These are phyloP conservation scores for Moesziomyces antarcticus DNA, from an alignment of 1,284 basidiomycete species.

Conservation along the genomic window DNA sequence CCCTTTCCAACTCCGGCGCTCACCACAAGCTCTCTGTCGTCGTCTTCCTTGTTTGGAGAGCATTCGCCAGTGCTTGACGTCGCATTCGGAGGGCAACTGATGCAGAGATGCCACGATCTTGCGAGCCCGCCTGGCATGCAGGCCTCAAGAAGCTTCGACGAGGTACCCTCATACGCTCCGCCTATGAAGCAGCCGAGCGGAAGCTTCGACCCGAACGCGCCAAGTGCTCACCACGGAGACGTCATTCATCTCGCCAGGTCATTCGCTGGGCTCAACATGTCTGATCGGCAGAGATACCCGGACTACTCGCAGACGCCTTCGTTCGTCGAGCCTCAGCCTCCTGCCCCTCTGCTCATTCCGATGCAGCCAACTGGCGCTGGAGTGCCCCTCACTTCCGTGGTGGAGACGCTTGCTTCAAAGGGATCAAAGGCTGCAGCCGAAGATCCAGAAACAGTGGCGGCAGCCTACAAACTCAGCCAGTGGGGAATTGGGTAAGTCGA, in stretches of 20 bases:
- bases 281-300: slow-evolving; percentile 4
- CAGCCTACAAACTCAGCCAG: slow-evolving; percentile 40
- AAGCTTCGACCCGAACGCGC: not conserved
- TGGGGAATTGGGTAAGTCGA: slow-evolving; percentile 45
- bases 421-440: slow-evolving; percentile 48
- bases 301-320: not conserved
- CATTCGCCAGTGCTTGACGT: slow-evolving; percentile 16
- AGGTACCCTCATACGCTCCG: not conserved
- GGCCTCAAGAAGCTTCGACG: slow-evolving; percentile 8
- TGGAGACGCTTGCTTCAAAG: slow-evolving; percentile 37
- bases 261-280: slow-evolving; percentile 9
- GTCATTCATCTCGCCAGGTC: slow-evolving; percentile 15
- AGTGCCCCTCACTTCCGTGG: slow-evolving; percentile 39
- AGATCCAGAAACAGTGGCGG: slow-evolving; percentile 41
- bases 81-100: not conserved
- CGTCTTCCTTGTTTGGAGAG: slow-evolving; percentile 26
- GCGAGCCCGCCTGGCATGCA: slow-evolving; percentile 14
- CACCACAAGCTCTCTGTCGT: slow-evolving; percentile 33
- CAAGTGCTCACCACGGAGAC: not conserved
- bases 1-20: slow-evolving; percentile 28
- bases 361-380: slow-evolving; percentile 46
- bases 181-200: not conserved
- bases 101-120: slow-evolving; percentile 16
- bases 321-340: slow-evolving; percentile 9
- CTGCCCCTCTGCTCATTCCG: slow-evolving; percentile 34